Conservation (phyloP, 2,329 filamentous ascomycete genomes). For the Purpureocillium lavendulum region DNA sequence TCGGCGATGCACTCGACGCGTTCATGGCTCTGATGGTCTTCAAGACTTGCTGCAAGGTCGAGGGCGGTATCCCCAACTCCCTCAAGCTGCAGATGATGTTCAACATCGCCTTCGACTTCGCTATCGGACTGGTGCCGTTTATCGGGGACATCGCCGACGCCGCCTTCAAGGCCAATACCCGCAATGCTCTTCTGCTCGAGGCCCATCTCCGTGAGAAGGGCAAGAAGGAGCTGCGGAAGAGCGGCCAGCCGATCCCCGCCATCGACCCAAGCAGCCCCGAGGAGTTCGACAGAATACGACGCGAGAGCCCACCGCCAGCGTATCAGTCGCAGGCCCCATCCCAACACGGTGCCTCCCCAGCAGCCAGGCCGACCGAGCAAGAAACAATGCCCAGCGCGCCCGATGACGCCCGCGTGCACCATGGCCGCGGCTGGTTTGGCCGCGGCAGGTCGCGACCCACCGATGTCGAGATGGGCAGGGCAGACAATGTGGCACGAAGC, state of each 20-base stretch:
- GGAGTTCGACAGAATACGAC: conserved; percentile 35
- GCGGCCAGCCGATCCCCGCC: conserved; percentile 36
- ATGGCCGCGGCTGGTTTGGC: conserved; percentile 18
- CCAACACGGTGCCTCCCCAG: conserved; percentile 13
- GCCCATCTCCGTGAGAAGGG: conserved; percentile 61
- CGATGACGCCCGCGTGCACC: conserved; percentile 17
- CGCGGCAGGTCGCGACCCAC: conserved; percentile 17
- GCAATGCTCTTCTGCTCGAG: conserved; percentile 64
- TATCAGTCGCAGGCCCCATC: conserved; percentile 18
- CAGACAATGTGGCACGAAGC: conserved; percentile 3
- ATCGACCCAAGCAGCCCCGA: conserved; percentile 45
- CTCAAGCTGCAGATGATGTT: conserved; percentile 67
- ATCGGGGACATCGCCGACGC: conserved; percentile 70
- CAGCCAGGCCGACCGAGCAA: conserved; percentile 9
- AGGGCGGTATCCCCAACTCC: conserved; percentile 61
- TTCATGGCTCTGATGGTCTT: conserved; percentile 71
- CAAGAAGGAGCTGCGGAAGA: conserved; percentile 42
- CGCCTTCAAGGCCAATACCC: conserved; percentile 65
- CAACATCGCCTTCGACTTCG: conserved; percentile 69
- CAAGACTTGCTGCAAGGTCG: conserved; percentile 61
- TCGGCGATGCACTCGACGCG: conserved; percentile 68
- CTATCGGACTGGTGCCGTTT: conserved; percentile 65
- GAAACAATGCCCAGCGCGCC: conserved; percentile 15
- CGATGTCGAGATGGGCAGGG: conserved; percentile 21
- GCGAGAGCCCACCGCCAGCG: conserved; percentile 16